A percentile compares a stretch with the other conserved stretches of the same genome.
Conservation (phyloP, 257 asterid species). For the Lavandula angustifolia region DNA sequence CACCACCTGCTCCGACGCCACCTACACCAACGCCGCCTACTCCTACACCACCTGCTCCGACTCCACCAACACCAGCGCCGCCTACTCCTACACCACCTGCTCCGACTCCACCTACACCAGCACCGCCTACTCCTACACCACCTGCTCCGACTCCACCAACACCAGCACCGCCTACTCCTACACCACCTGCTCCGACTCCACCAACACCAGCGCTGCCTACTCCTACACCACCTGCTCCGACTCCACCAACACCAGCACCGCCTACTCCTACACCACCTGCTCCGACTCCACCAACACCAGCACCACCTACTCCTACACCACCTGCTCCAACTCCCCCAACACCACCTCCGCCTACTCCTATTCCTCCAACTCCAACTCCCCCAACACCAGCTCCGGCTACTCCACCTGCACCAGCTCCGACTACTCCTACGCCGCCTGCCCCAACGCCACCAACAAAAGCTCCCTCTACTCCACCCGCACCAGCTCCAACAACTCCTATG, state of each 20-base stretch:
- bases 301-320: not conserved
- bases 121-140: conserved; percentile 9
- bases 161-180: not conserved
- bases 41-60: conserved; percentile 15
- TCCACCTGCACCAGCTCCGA: not conserved
- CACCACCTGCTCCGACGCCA: not conserved
- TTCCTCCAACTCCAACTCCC: not conserved
- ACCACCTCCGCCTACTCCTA: not conserved
- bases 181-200: not conserved
- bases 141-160: conserved; percentile 3
- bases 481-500: not conserved
- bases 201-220: no score
- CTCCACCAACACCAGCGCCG: conserved; percentile 25
- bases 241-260: not conserved
- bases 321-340: not conserved
- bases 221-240: not conserved
- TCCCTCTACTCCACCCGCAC: not conserved
- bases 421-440: conserved; percentile 5
- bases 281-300: conserved; percentile 24
- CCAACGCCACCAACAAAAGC: conserved; percentile 9
- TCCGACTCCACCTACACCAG: not conserved
- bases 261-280: conserved; percentile 18
- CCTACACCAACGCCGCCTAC: conserved; percentile 9
- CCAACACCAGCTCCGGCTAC: not conserved
- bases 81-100: not conserved